phyloP scores from a whole-genome alignment of 108 stramenopile genomes.

The Nitzschia palea region DNA sequence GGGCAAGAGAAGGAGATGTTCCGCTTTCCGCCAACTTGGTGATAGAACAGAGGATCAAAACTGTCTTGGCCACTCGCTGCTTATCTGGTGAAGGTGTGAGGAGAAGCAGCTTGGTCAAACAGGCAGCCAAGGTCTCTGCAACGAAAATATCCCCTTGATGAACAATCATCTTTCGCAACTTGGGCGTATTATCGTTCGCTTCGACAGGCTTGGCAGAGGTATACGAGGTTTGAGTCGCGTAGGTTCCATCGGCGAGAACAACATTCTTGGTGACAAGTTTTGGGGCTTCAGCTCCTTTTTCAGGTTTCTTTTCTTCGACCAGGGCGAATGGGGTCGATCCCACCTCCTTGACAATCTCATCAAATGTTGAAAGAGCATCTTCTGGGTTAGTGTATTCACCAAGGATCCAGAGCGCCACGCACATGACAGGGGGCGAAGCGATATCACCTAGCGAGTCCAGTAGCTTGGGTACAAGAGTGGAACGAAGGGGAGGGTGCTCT shows the following conservation, averaged over 20 bases:
- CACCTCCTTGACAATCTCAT: slow-evolving; percentile 66
- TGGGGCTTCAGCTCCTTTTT: slow-evolving; percentile 57
- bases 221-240: slow-evolving; percentile 95
- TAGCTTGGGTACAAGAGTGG: slow-evolving; percentile 86
- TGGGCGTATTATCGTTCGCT: slow-evolving; percentile 68
- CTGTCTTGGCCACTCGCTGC: slow-evolving; percentile 72
- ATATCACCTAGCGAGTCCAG: slow-evolving; percentile 86
- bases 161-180: slow-evolving; percentile 86
- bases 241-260: slow-evolving; percentile 98
- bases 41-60: slow-evolving; percentile 85
- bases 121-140: slow-evolving; percentile 82
- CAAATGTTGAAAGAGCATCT: slow-evolving; percentile 74
- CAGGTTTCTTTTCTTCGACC: slow-evolving; percentile 63
- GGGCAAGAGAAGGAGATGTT: slow-evolving; percentile 55
- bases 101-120: slow-evolving; percentile 94
- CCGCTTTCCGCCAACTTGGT: slow-evolving; percentile 82
- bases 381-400: slow-evolving; percentile 92
- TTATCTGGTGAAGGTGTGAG: slow-evolving; percentile 66
- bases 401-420: slow-evolving; percentile 98
- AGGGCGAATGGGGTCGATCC: slow-evolving; percentile 81
- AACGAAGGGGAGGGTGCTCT: slow-evolving; percentile 90
- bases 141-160: slow-evolving; percentile 92
- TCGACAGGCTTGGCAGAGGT: slow-evolving; percentile 48
- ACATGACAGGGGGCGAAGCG: slow-evolving; percentile 82
- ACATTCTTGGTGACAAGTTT: slow-evolving; percentile 92